A percentile compares a stretch with the other conserved stretches of the same genome.
Conservation (phyloP, 805 yeast genomes). For the Ogataea chonburiensis region DNA sequence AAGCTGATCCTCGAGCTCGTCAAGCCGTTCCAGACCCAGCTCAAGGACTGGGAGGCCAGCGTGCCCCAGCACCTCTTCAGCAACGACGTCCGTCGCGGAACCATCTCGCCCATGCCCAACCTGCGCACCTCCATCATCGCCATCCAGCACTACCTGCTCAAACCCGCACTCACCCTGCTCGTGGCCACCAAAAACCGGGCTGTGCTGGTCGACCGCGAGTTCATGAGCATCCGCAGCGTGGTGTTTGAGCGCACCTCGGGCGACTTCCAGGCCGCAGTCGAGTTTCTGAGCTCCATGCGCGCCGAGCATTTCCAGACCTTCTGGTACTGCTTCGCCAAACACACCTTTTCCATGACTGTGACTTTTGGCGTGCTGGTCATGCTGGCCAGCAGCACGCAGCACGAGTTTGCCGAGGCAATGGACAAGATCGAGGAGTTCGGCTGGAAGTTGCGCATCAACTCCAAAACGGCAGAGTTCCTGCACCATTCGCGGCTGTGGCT, state of each 20-base stretch:
- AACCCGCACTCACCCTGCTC: constrained; percentile 16
- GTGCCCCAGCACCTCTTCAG: constrained; percentile 11
- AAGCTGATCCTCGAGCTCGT: constrained; percentile 11
- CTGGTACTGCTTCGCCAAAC: constrained; percentile 21
- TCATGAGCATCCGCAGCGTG: constrained; percentile 10
- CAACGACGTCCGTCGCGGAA: constrained; percentile 18
- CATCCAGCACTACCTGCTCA: constrained; percentile 11
- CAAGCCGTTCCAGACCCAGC: constrained; percentile 13
- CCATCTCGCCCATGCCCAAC: constrained; percentile 20
- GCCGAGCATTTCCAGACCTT: constrained; percentile 23
- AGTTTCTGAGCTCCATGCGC: constrained; percentile 17
- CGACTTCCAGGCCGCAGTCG: constrained; percentile 14
- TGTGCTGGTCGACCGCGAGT: constrained; percentile 10
- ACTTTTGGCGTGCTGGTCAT: constrained; percentile 14
- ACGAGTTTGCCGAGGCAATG: constrained; percentile 8
- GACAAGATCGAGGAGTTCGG: constrained; percentile 19
- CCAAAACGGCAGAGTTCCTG: constrained; percentile 21
- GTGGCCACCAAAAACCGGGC: constrained; percentile 6
- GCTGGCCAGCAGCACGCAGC: constrained; percentile 7
- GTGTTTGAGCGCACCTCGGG: constrained; percentile 15
- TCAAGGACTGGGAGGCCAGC: constrained; percentile 18
- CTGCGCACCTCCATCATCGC: constrained; percentile 15
- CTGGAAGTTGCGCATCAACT: constrained; percentile 19
- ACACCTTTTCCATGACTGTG: constrained; percentile 13
- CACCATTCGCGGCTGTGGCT: constrained; percentile 18